phyloP scores from a whole-genome alignment of 352 stramenopile species.

The Pythium periplocum region DNA sequence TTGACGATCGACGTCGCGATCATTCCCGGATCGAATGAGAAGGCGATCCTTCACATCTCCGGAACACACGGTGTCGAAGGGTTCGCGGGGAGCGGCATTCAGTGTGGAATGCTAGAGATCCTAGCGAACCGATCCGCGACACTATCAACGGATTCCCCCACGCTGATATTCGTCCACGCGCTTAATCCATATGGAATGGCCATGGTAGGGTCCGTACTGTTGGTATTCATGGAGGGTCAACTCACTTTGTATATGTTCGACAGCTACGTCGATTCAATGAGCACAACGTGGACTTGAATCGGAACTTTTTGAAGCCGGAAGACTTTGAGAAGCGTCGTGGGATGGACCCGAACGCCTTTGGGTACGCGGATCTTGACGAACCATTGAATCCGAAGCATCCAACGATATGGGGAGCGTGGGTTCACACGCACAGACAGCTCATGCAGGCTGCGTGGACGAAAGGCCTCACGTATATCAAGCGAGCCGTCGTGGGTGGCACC shows the following conservation, averaged over 20 bases:
- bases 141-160: slow-evolving; percentile 16
- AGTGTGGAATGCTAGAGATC: slow-evolving; percentile 20
- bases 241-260: slow-evolving; percentile 40
- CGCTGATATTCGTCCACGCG: slow-evolving; percentile 75
- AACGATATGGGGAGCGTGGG: slow-evolving; percentile 29
- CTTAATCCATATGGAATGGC: slow-evolving; percentile 82
- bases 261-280: slow-evolving; percentile 88
- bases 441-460: slow-evolving; percentile 26
- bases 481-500: slow-evolving; percentile 82
- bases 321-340: slow-evolving; percentile 41
- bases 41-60: slow-evolving; percentile 32
- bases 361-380: slow-evolving; percentile 73
- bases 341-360: slow-evolving; percentile 66
- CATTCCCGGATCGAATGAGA: slow-evolving; percentile 14
- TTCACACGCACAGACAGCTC: slow-evolving; percentile 22
- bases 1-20: slow-evolving; percentile 36
- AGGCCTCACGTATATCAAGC: slow-evolving; percentile 59
- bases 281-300: slow-evolving; percentile 92
- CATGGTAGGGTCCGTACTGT: slow-evolving; percentile 19
- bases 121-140: neutral
- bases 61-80: slow-evolving; percentile 46
- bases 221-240: neutral
- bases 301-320: slow-evolving; percentile 74
- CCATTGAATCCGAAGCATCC: slow-evolving; percentile 50
- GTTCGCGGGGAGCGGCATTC: slow-evolving; percentile 39